Evolutionary conservation across 176 grass and related monocot genomes (phyloP).

Genomic region (Cocos nucifera): DNA sequence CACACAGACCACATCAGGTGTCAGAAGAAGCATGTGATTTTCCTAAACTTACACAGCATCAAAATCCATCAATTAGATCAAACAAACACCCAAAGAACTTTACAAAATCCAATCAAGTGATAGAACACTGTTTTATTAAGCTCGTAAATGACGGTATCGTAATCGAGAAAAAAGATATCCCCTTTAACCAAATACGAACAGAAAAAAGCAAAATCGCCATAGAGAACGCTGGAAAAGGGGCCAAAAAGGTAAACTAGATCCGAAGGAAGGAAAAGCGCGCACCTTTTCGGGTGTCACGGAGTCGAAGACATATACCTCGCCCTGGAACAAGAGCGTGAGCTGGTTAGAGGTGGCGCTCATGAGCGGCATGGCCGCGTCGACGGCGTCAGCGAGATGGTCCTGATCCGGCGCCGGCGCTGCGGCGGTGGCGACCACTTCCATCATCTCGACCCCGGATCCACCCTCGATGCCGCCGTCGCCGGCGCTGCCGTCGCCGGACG

Average conservation of each 20-base stretch:
- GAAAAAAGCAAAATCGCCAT: neutral
- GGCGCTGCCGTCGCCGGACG: constrained; percentile 11
- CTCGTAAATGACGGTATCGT: too few relatives aligned
- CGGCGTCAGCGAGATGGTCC: constrained; percentile 26
- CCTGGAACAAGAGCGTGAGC: constrained; percentile 89
- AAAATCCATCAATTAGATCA: neutral
- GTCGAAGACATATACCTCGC: constrained; percentile 96
- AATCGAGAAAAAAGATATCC: too few relatives aligned
- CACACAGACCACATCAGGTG: too few relatives aligned
- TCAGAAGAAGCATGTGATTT: neutral
- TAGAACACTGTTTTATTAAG: too few relatives aligned
- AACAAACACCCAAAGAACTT: neutral
- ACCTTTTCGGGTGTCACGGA: constrained; percentile 83
- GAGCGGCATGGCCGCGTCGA: constrained; percentile 31
- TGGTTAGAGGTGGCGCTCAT: constrained; percentile 45
- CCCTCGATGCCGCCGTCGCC: neutral
- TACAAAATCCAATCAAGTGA: neutral
- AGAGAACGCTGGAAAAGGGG: neutral
- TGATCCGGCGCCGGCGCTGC: constrained; percentile 19
- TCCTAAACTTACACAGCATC: neutral
- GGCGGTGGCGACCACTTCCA: constrained; percentile 13
- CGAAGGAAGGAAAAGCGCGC: neutral
- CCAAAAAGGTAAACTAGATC: neutral
- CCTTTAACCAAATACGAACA: too few relatives aligned
- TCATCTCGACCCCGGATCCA: constrained; percentile 5